phyloP scores from a whole-genome alignment of 225 moss, liverwort and hornwort genomes.

The Rhytidiadelphus loreus region DNA sequence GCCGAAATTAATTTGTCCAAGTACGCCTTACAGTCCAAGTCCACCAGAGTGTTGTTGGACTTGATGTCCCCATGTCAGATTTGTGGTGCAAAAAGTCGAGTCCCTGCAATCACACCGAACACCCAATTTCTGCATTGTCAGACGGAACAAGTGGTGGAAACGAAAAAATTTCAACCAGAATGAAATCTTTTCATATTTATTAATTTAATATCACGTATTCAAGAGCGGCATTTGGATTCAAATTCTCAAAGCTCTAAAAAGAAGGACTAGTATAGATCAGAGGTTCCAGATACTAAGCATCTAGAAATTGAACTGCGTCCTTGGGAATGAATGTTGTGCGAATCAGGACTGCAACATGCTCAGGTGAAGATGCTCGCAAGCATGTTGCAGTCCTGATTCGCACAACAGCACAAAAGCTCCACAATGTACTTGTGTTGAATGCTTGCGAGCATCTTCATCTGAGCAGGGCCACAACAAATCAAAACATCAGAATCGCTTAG shows the following conservation, averaged over 20 bases:
- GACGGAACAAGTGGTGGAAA: no score
- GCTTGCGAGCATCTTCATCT: background rate
- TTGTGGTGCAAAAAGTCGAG: background rate
- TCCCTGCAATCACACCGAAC: background rate
- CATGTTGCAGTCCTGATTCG: background rate
- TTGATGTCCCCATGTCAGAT: background rate
- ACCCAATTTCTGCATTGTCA: background rate
- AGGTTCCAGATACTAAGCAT: background rate
- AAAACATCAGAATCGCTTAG: background rate
- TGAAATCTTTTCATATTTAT: background rate
- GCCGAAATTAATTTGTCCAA: background rate
- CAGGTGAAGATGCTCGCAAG: no score
- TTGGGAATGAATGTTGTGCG: background rate
- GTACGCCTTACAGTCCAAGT: background rate
- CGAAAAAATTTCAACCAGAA: background rate
- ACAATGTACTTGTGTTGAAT: background rate
- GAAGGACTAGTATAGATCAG: background rate
- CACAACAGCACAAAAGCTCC: background rate
- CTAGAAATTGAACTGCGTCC: background rate
- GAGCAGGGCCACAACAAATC: background rate
- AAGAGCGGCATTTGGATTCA: background rate
- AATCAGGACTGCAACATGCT: no score
- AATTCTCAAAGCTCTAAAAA: background rate
- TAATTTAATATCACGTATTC: background rate
- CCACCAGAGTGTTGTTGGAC: background rate